phyloP scores from a whole-genome alignment of 169 alveolate species.

The Babesia sp. region DNA sequence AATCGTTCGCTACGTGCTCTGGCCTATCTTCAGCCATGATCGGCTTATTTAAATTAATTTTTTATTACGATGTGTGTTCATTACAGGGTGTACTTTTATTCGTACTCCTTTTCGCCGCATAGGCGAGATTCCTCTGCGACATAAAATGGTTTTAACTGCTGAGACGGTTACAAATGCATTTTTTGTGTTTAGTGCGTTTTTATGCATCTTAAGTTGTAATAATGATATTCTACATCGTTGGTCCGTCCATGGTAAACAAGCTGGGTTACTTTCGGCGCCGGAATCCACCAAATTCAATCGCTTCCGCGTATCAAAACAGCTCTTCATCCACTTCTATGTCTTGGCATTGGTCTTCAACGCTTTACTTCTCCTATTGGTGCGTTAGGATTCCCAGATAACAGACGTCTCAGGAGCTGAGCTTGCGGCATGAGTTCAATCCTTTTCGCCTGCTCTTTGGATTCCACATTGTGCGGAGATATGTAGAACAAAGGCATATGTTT shows the following conservation, averaged over 20 bases:
- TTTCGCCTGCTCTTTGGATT: constrained; percentile 60
- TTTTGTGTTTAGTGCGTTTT: constrained; percentile 41
- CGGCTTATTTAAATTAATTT: not conserved
- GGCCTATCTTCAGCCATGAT: constrained; percentile 42
- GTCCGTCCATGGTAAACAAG: constrained; percentile 74
- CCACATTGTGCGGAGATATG: constrained; percentile 66
- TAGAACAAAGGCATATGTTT: constrained; percentile 68
- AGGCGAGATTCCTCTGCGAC: not conserved
- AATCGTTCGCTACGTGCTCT: constrained; percentile 62
- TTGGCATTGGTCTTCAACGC: constrained; percentile 65
- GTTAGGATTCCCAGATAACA: not conserved
- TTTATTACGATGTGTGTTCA: not conserved
- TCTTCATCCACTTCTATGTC: constrained; percentile 68
- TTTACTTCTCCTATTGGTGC: constrained; percentile 55
- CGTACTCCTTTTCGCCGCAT: constrained; percentile 14
- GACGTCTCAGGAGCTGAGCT: not conserved
- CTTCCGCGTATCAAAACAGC: constrained; percentile 60
- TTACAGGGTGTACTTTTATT: not conserved
- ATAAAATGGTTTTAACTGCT: constrained; percentile 1
- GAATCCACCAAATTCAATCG: constrained; percentile 17
- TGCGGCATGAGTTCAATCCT: constrained; percentile 30
- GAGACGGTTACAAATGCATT: constrained; percentile 26
- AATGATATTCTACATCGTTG: constrained; percentile 51
- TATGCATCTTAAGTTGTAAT: constrained; percentile 55
- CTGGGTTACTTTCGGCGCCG: constrained; percentile 19